Evolutionary conservation across 1,284 basidiomycete species (phyloP).

Genomic region (Volvariella surrecta): DNA sequence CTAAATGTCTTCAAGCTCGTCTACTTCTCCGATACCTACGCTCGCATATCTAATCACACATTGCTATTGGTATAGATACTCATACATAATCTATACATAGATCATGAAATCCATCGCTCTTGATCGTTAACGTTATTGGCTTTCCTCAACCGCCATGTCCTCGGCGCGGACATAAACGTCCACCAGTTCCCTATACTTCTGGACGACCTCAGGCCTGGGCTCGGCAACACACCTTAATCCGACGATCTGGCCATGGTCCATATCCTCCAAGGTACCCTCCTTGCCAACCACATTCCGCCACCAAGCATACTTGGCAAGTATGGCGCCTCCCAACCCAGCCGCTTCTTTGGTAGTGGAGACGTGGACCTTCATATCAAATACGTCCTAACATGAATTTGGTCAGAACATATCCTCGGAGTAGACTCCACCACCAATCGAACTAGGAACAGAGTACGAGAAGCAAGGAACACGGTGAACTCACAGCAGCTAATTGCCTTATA

Average conservation of each 20-base stretch:
- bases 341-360: slow-evolving; percentile 61
- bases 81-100: too few relatives aligned
- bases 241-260: slow-evolving; percentile 39
- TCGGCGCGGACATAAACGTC: slow-evolving; percentile 39
- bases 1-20: too few relatives aligned
- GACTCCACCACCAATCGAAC: too few relatives aligned
- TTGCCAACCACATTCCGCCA: slow-evolving; percentile 42
- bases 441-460: background rate
- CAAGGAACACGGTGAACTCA: slow-evolving; percentile 13
- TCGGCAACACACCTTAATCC: slow-evolving; percentile 52
- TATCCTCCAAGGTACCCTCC: slow-evolving; percentile 52
- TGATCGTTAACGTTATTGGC: background rate
- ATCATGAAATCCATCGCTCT: too few relatives aligned
- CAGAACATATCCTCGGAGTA: background rate
- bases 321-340: slow-evolving; percentile 62
- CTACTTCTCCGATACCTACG: too few relatives aligned
- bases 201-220: slow-evolving; percentile 33
- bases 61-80: too few relatives aligned
- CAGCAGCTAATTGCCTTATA: slow-evolving; percentile 69
- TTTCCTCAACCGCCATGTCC: slow-evolving; percentile 21
- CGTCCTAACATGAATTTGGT: slow-evolving; percentile 33
- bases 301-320: slow-evolving; percentile 64
- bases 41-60: too few relatives aligned
- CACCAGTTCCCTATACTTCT: slow-evolving; percentile 34
- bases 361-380: slow-evolving; percentile 69